Percentiles rank a stretch among this genome's conserved stretches.
Conservation (phyloP, 495 filamentous ascomycete genomes). For the Hypoxylon fuscum region DNA sequence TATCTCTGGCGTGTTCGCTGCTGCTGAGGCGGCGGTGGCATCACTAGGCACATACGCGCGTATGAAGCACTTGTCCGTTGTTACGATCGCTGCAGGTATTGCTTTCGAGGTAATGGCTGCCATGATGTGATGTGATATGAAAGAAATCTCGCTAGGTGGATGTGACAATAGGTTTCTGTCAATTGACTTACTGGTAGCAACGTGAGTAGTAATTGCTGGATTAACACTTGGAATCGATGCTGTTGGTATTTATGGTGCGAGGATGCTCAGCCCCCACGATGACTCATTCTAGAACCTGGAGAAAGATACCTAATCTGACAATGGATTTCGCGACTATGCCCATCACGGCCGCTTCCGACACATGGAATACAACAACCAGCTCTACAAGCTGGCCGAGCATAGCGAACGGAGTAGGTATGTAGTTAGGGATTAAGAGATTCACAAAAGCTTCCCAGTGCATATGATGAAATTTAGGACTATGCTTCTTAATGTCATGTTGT, state of each 20-base stretch:
- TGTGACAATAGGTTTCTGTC: too few relatives aligned
- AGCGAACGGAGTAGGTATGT: too few relatives aligned
- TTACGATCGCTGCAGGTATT: conserved; percentile 24
- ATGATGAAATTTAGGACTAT: too few relatives aligned
- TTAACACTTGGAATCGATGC: not conserved
- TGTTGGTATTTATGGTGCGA: not conserved
- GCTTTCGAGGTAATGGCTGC: not conserved
- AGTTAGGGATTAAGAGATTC: too few relatives aligned
- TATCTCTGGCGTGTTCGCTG: conserved; percentile 45
- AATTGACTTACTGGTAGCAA: not conserved
- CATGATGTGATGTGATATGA: too few relatives aligned
- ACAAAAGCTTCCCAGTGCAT: too few relatives aligned
- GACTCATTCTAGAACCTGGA: not conserved
- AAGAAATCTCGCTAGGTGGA: too few relatives aligned
- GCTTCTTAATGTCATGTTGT: too few relatives aligned
- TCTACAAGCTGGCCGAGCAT: too few relatives aligned
- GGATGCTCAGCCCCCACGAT: not conserved
- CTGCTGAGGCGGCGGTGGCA: conserved; percentile 31
- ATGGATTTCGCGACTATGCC: too few relatives aligned
- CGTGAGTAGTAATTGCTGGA: too few relatives aligned
- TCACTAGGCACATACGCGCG: conserved; percentile 45
- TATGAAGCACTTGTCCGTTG: conserved; percentile 40
- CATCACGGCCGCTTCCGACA: not conserved
- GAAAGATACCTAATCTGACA: not conserved
- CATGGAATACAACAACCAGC: too few relatives aligned